Evolutionary conservation across 345 rosid species (phyloP), one percentile per base, ranked within the genome.

Genomic region (Syzygium grande): DNA sequence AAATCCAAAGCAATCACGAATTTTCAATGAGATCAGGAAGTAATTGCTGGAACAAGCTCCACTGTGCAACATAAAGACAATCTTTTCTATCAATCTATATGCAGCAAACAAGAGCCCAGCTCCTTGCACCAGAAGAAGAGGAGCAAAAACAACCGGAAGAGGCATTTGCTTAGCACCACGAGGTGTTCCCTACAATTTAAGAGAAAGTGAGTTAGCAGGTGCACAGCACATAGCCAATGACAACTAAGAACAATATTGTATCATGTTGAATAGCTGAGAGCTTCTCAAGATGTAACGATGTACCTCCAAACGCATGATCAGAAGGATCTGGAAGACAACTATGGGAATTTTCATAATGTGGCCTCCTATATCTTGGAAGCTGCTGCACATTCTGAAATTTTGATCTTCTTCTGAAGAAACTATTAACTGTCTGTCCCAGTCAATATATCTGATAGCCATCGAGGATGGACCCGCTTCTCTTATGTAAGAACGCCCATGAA

Each of bases 231-330:
- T 58, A 22, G 52, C 34, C 17, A 54, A 43, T 86, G 80, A 73
- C 80, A 73, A 73, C 38, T 22, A 73, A 73, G 80, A 73, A 73
- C 3, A 73, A 73, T 34, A 73, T 73, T 34, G 46, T 19, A 73
- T 73, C 80, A 34, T 73, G 19, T 34, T 49, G 19, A 73, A 34
- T 38, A 73, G 46, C 49, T 73, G 80, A 68, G 79, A 73, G 80
- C 25, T 34, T 73, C 80, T 73, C 46, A 9, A 73, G 9, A 34
- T 73, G 46, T 38, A 34, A 73, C 9, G 80, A 38, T 53, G 85
- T 94, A 97, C 98, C 99, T 95, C 99, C 91, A 97, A 91, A 88
- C 68, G 96, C 99, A 96, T 97, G 92, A 95, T 95, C 80, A 97
- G 97, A 89, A 96, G 88, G 52, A 96, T 92, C 88, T 96, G 99